Evolutionary conservation across 2,329 filamentous ascomycete genomes (phyloP).

Genomic region (Pseudocercospora fijiensis): DNA sequence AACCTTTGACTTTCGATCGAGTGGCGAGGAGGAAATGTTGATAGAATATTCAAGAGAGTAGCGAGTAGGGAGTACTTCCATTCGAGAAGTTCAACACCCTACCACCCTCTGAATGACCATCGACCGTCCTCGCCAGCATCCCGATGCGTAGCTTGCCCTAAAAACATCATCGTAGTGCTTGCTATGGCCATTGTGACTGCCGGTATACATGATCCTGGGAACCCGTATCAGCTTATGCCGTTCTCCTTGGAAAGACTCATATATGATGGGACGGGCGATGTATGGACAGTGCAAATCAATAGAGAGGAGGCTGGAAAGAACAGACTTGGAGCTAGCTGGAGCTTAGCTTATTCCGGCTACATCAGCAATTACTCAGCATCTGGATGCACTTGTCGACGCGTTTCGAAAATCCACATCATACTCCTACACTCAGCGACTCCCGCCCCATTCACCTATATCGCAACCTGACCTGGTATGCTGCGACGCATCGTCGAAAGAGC

Average conservation of each 20-base stretch:
- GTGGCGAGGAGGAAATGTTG: too few species aligned
- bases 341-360: not conserved
- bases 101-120: not conserved
- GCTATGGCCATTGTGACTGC: too few species aligned
- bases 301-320: not conserved
- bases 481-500: constrained; percentile 1
- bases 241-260: too few species aligned
- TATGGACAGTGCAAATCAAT: too few species aligned
- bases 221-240: too few species aligned
- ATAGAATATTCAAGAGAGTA: not conserved
- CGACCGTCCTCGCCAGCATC: not conserved
- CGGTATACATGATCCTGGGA: too few species aligned
- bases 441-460: not conserved
- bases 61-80: not conserved
- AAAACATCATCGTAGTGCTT: not conserved
- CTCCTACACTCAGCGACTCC: too few species aligned
- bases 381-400: too few species aligned
- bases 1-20: not conserved
- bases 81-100: too few species aligned
- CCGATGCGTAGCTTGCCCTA: not conserved
- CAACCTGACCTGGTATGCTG: not conserved
- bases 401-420: too few species aligned
- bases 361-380: too few species aligned
- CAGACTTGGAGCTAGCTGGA: not conserved
- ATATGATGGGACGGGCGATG: too few species aligned